Evolutionary conservation across 495 filamentous ascomycete genomes (phyloP), one percentile per base, ranked within the genome.

Genomic region (Lichina pygmaea): DNA sequence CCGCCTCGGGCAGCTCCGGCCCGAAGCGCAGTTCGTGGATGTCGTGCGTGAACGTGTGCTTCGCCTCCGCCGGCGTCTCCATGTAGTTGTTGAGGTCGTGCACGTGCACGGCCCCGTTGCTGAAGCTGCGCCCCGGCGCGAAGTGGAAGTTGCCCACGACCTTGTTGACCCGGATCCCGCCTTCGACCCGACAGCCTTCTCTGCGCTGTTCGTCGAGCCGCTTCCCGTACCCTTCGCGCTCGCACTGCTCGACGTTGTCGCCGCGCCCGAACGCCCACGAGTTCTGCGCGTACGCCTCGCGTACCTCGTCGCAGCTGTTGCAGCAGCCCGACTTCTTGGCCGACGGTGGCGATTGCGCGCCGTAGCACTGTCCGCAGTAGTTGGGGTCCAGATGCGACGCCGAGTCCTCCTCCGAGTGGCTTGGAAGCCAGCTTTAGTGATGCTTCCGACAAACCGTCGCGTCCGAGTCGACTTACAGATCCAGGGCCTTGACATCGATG

Each of bases 61-160:
- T 62, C 24, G 60, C 64, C 36, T 70, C 67, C 8, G 71, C 65
- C 3, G 72, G 62, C 34, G 65, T 66, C 48, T 83, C 72, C 60
- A 81, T 75, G 64, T 89, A 99, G 59, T 89, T 86, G 52, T 92
- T 81, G 41, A 95, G 66, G 55, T 99, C 89, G 62, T 99, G 89
- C 33, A 93, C 82, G 60, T 99, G 89, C 75, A 94, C 77, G 61
- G 93, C 89, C 44, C 81, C 81, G 55, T 78, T 89, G 52, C 75
- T 84, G 68, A 93, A 95, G 56, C 75, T 83, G 59, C 84, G 77
- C 54, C 89, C 89, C 1, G 89, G 91, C 2, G 89, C 91, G 53
- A 99, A 80, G 62, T 99, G 89, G 71, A 99, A 99, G 62, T 99
- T 99, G 40, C 89, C 89, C 45, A 95, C 68, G 2, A 99, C 89